Evolutionary conservation across 176 grass and related monocot species (phyloP).

Genomic region (Cenchrus americanus): DNA sequence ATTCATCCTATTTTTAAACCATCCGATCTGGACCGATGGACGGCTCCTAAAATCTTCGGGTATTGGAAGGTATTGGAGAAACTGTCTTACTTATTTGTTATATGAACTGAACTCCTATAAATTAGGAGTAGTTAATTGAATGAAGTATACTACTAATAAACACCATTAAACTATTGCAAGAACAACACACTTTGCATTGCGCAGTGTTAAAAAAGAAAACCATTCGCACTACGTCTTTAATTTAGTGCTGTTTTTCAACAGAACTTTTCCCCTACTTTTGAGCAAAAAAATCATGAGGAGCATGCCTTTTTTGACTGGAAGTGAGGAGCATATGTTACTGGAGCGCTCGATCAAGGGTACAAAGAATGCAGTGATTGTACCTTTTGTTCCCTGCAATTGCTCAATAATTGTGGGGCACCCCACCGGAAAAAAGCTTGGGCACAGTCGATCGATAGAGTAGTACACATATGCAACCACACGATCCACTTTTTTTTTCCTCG

Average conservation of each 20-base stretch:
- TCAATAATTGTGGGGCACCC: conserved; percentile 57
- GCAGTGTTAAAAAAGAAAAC: background rate
- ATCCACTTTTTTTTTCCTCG: background rate
- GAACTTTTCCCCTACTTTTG: conserved; percentile 20
- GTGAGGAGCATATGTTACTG: conserved; percentile 27
- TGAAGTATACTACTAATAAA: background rate
- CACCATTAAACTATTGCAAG: background rate
- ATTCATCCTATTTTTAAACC: too few relatives aligned
- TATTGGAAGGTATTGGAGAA: too few relatives aligned
- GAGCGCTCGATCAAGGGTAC: conserved; percentile 33
- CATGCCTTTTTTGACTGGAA: background rate
- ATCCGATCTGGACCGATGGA: too few relatives aligned
- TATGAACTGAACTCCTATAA: background rate
- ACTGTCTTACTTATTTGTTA: too few relatives aligned
- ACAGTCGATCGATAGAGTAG: background rate
- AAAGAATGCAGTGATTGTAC: conserved; percentile 38
- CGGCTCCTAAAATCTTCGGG: too few relatives aligned
- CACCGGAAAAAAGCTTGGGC: conserved; percentile 21
- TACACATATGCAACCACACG: background rate
- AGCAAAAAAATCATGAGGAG: conserved; percentile 19
- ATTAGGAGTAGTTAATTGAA: background rate
- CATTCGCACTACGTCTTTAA: conserved; percentile 29
- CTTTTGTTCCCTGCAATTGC: conserved; percentile 58
- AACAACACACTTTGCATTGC: background rate
- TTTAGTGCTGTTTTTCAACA: conserved; percentile 34